Evolutionary conservation across 345 rosid genomes (phyloP).

Genomic region (Carallia brachiata): DNA sequence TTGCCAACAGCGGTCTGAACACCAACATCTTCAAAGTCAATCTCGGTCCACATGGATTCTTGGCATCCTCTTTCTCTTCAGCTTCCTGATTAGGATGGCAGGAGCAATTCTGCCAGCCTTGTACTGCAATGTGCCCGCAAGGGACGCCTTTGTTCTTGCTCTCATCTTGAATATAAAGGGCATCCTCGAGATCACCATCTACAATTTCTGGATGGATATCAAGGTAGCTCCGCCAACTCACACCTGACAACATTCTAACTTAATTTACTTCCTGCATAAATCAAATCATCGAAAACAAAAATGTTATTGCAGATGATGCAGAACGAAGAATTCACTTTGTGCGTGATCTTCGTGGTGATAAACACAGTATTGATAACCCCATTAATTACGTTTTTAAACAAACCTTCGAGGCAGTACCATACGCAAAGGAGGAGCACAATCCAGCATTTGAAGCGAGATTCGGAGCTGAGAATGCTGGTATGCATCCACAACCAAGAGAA

Average conservation of each 20-base stretch:
- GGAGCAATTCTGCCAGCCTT: not conserved
- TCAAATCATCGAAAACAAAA: too few species aligned
- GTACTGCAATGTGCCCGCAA: not conserved
- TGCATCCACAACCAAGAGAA: conserved; percentile 14
- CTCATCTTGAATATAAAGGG: conserved; percentile 12
- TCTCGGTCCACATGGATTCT: not conserved
- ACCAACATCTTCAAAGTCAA: not conserved
- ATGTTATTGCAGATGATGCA: conserved; percentile 7
- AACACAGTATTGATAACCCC: conserved; percentile 7
- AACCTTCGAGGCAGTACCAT: not conserved
- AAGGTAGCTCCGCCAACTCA: not conserved
- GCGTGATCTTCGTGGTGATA: conserved; percentile 3
- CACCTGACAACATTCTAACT: not conserved
- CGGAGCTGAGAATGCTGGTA: conserved; percentile 7
- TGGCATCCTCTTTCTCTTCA: not conserved
- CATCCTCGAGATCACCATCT: conserved; percentile 1
- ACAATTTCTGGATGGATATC: conserved; percentile 11
- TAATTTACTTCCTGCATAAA: too few species aligned
- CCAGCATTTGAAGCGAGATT: not conserved
- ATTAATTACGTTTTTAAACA: not conserved
- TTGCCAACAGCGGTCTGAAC: conserved; percentile 10
- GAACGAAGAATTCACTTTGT: not conserved
- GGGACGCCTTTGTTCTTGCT: conserved; percentile 10
- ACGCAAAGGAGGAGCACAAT: not conserved
- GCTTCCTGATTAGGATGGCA: not conserved